phyloP scores from a whole-genome alignment of 306 rosid genomes.

The Pterocarpus macrocarpus region DNA sequence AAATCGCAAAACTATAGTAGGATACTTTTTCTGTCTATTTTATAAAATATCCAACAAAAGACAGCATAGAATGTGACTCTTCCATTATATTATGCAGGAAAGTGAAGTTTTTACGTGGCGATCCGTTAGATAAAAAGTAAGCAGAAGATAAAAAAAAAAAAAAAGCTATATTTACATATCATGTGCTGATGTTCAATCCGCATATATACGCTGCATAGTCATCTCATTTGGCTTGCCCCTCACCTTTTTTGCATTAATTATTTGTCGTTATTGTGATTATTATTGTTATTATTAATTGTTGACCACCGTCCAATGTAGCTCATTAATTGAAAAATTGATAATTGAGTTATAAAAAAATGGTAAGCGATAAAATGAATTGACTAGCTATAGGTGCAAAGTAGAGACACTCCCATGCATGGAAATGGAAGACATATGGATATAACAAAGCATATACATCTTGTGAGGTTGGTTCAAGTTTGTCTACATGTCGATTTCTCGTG shows the following conservation, averaged over 20 bases:
- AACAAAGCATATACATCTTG: too few species aligned
- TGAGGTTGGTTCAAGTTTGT: not conserved
- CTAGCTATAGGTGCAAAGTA: not conserved
- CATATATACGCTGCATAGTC: not conserved
- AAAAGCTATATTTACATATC: not conserved
- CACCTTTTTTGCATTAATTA: not conserved
- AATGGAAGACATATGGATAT: too few species aligned
- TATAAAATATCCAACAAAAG: not conserved
- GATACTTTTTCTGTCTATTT: constrained; percentile 17
- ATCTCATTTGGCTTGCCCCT: not conserved
- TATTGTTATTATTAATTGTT: not conserved
- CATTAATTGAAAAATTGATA: constrained; percentile 2
- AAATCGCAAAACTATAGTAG: not conserved
- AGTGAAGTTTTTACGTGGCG: constrained; percentile 50
- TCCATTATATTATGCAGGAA: constrained; percentile 30
- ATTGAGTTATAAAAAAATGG: not conserved
- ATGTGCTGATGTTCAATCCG: not conserved
- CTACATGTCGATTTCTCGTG: not conserved
- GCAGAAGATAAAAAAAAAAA: constrained; percentile 7
- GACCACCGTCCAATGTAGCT: not conserved
- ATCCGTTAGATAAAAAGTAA: constrained; percentile 42
- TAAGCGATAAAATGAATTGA: not conserved
- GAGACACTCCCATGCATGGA: too few species aligned
- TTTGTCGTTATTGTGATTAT: not conserved
- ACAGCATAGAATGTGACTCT: constrained; percentile 29